phyloP scores from a whole-genome alignment of 371 early-diverging fungal species.

The Mucor saturninus region DNA sequence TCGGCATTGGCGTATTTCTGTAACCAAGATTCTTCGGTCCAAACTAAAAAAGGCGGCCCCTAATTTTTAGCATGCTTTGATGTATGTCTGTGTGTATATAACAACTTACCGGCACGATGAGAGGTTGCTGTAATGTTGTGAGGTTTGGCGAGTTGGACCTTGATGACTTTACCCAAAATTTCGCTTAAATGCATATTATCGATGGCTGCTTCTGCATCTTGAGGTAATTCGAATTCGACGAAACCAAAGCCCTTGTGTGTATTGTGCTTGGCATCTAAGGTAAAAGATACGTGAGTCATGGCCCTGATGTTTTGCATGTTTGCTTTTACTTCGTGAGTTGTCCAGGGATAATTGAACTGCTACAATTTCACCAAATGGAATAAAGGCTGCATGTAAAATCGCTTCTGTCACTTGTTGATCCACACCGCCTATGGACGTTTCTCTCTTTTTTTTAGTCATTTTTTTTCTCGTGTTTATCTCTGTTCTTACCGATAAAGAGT shows the following conservation, averaged over 20 bases:
- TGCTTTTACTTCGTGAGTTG: conserved; percentile 34
- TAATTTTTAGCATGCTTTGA: too few species aligned
- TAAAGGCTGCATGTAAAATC: conserved; percentile 86
- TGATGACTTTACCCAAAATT: conserved; percentile 87
- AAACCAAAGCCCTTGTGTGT: conserved; percentile 94
- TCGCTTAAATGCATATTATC: conserved; percentile 95
- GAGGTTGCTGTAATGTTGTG: conserved; percentile 62
- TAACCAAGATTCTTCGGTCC: conserved; percentile 80
- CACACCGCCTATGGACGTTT: conserved; percentile 68
- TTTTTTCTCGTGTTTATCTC: neutral
- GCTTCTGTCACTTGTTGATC: conserved; percentile 80
- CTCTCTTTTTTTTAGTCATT: neutral
- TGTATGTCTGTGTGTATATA: too few species aligned
- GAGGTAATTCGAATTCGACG: conserved; percentile 86
- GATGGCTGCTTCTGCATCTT: conserved; percentile 88
- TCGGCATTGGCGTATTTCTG: conserved; percentile 61
- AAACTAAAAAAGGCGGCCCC: conserved; percentile 45
- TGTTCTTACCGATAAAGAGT: conserved; percentile 53
- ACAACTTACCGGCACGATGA: conserved; percentile 60
- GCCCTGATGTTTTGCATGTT: neutral
- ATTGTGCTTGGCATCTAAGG: conserved; percentile 46
- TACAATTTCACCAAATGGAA: conserved; percentile 96
- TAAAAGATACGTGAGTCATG: too few species aligned
- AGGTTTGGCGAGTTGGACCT: conserved; percentile 85
- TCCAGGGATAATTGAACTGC: conserved; percentile 86